phyloP scores from a whole-genome alignment of 768 basidiomycete species.

The Suillus brevipes region DNA sequence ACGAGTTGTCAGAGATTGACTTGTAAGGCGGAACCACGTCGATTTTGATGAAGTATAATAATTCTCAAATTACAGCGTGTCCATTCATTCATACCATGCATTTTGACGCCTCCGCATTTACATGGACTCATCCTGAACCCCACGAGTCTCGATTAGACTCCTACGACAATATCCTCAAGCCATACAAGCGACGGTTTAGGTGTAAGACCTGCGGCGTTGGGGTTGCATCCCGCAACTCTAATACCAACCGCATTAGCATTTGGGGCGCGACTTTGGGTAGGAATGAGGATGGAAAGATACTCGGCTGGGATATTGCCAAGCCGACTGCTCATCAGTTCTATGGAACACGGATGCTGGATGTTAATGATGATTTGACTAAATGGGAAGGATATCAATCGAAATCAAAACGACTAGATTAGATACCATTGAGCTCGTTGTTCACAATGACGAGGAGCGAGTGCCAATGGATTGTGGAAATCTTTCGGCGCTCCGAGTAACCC shows the following conservation, averaged over 20 bases:
- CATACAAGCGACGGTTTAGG: constrained; percentile 61
- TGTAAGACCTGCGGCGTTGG: constrained; percentile 61
- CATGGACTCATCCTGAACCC: constrained; percentile 50
- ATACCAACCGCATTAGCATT: constrained; percentile 50
- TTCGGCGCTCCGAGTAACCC: not conserved
- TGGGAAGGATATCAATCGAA: constrained; percentile 64
- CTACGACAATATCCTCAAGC: constrained; percentile 50
- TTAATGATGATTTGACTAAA: constrained; percentile 57
- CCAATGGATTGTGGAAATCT: not conserved
- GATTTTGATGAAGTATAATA: constrained; percentile 8
- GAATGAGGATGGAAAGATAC: constrained; percentile 49
- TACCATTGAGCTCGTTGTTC: constrained; percentile 1
- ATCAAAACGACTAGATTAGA: constrained; percentile 38
- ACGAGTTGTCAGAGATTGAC: constrained; percentile 64
- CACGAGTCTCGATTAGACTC: constrained; percentile 40
- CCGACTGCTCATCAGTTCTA: constrained; percentile 69
- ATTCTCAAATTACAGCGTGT: constrained; percentile 40
- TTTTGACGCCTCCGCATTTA: constrained; percentile 49
- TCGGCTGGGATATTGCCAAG: constrained; percentile 53
- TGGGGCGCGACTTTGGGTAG: constrained; percentile 60
- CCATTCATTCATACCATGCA: constrained; percentile 66
- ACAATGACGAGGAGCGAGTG: not conserved
- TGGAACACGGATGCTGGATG: constrained; percentile 57
- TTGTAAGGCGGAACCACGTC: constrained; percentile 35
- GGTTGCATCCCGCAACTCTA: constrained; percentile 54